phyloP scores from a whole-genome alignment of 139 green algal genomes.

The Ettlia oleoabundans region DNA sequence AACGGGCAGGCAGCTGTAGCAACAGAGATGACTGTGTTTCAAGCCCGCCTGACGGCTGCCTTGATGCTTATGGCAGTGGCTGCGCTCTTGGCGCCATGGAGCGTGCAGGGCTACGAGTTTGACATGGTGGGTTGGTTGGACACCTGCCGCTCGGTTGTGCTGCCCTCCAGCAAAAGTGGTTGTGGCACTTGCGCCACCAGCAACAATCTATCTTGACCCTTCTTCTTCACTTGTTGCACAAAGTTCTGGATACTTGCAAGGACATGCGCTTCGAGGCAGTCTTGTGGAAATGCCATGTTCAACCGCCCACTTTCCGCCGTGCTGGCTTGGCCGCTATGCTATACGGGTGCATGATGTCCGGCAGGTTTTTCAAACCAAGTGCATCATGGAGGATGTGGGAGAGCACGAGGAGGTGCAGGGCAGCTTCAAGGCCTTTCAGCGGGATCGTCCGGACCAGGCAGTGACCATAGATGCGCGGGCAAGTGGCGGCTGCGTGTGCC shows the following conservation, averaged over 20 bases:
- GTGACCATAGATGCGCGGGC: slow-evolving; percentile 31
- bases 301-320: no score
- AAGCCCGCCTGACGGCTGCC: background rate
- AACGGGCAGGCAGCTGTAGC: background rate
- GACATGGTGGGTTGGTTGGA: slow-evolving; percentile 5
- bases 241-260: no score
- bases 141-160: no score
- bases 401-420: slow-evolving; percentile 19
- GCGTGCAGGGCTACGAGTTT: slow-evolving; percentile 14
- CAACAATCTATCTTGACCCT: no score
- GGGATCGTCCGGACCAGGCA: background rate
- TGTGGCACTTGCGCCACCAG: no score
- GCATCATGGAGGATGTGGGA: slow-evolving; percentile 51
- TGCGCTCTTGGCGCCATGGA: background rate
- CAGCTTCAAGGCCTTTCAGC: slow-evolving; percentile 28
- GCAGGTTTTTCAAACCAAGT: slow-evolving; percentile 52
- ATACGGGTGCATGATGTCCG: no score
- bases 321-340: no score
- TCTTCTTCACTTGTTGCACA: no score
- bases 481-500: background rate
- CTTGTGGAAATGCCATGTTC: no score
- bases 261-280: no score
- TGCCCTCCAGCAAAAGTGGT: no score
- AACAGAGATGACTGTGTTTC: background rate
- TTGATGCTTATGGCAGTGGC: slow-evolving; percentile 1